Base-by-base conservation (phyloP, 2,329 filamentous ascomycete genomes). In the Fusarium protoensiforme region DNA sequence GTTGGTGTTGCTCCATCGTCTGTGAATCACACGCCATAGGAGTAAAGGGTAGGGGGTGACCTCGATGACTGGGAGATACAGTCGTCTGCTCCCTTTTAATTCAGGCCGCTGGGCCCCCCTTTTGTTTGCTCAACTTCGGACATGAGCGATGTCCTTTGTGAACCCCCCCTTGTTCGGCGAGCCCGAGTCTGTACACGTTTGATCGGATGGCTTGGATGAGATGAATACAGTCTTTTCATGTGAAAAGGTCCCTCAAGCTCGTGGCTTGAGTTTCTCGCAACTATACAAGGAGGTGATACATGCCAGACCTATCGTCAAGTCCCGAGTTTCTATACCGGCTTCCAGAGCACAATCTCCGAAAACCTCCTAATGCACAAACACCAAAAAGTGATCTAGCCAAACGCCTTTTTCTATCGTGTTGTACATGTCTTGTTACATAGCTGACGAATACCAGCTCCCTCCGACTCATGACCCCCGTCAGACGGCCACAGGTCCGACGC, bases 401-500 rank as follows among this genome's bases (percentile, higher is more conserved):
- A 75, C 53, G 58, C 65, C 71, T 53, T 51, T 41, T 43, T 64
- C 46, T 67, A 33, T 29, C 14, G 64, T 66, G 62, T 65, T 67
- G 59, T 71, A 74, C 66, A 74, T 58, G 27, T 53, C 27, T 31
- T 69, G 64, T 71, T 69, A 63, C 64, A 70, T 27, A 54, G 39
- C 39, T 35, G 71, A 39, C 57, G 24, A 22, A 35, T 22, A 24
- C 8, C 57, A 31, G 24, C 62, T 20, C 39, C 61, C 36, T 63
- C 24, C 48, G 46, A 65, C 61, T 67, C 48, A 29, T 64, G 51
- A 43, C 43, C 58, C 58, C 35, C 18, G 43, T 74, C 60, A 83
- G 16, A 62, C 61, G 33, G 62, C 72, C 57, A 83, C 54, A 59
- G 90, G 89, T 20, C 90, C 90, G 61, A 92, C 88, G 11, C 81